Evolutionary conservation across 345 rosid species (phyloP).

Genomic region (Moricandia arvensis): DNA sequence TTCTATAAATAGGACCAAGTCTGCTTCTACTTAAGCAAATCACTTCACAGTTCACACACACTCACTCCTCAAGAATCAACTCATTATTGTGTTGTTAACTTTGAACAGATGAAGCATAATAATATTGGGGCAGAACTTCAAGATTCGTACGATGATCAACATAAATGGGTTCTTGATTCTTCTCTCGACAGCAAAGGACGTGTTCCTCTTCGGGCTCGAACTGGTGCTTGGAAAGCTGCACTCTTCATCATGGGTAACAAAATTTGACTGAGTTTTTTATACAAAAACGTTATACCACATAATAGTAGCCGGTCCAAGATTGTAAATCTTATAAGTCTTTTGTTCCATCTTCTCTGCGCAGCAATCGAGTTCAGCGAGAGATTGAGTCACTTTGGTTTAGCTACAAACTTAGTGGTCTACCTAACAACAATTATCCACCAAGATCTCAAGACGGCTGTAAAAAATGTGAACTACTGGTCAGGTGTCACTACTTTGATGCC

Average conservation of each 20-base stretch:
- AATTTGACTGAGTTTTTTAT: neutral
- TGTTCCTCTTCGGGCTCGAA: slow-evolving; percentile 57
- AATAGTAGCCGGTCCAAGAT: neutral
- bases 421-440: slow-evolving; percentile 75
- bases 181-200: slow-evolving; percentile 55
- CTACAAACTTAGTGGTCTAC: slow-evolving; percentile 81
- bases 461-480: slow-evolving; percentile 79
- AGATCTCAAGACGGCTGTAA: slow-evolving; percentile 79
- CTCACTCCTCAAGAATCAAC: neutral
- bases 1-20: slow-evolving; percentile 24
- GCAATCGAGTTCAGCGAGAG: slow-evolving; percentile 95
- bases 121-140: slow-evolving; percentile 2
- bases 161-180: slow-evolving; percentile 68
- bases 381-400: slow-evolving; percentile 82
- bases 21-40: slow-evolving; percentile 22
- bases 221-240: slow-evolving; percentile 78
- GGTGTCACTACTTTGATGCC: slow-evolving; percentile 96
- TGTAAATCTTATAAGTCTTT: neutral
- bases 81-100: slow-evolving; percentile 1
- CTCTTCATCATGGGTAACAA: slow-evolving; percentile 60
- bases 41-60: slow-evolving; percentile 11
- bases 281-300: neutral
- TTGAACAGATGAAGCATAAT: slow-evolving; percentile 19
- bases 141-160: slow-evolving; percentile 36
- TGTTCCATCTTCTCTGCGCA: slow-evolving; percentile 31